These are phyloP conservation scores for Rhizopus sp. DNA, from an alignment of 371 early-diverging fungal genomes.

Conservation along the genomic window DNA sequence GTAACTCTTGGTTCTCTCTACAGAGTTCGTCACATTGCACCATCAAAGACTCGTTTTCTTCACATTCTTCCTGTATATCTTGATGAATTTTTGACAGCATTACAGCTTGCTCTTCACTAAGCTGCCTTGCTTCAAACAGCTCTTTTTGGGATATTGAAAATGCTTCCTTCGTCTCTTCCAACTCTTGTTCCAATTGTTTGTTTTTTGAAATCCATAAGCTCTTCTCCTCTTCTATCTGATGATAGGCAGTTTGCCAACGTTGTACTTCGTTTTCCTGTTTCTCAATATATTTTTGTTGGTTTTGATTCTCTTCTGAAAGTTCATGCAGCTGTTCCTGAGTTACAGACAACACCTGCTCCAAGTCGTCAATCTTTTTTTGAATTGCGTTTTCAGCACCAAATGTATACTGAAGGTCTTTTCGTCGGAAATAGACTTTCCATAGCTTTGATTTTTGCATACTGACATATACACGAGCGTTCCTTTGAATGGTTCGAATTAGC, in stretches of 20 bases:
- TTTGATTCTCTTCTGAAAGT: conserved; percentile 42
- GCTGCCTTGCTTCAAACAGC: conserved; percentile 61
- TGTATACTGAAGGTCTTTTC: conserved; percentile 96
- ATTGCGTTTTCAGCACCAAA: conserved; percentile 70
- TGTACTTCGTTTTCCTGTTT: conserved; percentile 46
- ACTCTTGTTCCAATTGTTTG: conserved; percentile 61
- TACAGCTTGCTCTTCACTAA: conserved; percentile 57
- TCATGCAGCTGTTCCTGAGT: conserved; percentile 59
- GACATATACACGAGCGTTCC: conserved; percentile 88
- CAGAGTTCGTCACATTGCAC: conserved; percentile 51
- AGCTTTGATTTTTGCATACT: conserved; percentile 89
- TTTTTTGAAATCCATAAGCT: conserved; percentile 63
- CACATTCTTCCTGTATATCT: conserved; percentile 53
- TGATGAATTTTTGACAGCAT: conserved; percentile 40
- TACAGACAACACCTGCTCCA: conserved; percentile 48
- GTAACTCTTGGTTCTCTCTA: conserved; percentile 37
- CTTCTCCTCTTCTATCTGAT: conserved; percentile 56
- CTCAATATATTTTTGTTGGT: conserved; percentile 45
- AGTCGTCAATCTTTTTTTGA: conserved; percentile 53
- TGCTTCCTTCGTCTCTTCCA: conserved; percentile 43
- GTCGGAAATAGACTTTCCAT: conserved; percentile 95
- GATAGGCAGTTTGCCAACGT: conserved; percentile 36
- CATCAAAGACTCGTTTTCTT: conserved; percentile 49
- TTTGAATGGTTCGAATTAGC: conserved; percentile 89
- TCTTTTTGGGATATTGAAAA: conserved; percentile 37